Evolutionary conservation across 208 protist genomes (phyloP).

Genomic region (Leishmania tarentolae): DNA sequence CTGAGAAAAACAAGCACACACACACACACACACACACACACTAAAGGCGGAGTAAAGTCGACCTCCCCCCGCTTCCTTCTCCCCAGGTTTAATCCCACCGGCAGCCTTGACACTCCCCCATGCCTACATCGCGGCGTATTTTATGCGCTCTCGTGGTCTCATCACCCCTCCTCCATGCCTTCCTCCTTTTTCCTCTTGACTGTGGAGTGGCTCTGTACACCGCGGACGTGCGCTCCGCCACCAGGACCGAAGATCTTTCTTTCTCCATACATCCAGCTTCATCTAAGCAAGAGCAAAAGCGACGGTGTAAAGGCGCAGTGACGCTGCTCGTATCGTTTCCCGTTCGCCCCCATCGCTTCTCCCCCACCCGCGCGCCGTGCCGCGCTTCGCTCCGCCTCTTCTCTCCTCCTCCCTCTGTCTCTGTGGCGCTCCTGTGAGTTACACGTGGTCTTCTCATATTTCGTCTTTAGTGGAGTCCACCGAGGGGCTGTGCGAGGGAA

Average conservation of each 20-base stretch:
- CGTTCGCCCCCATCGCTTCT: background rate
- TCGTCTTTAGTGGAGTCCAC: background rate
- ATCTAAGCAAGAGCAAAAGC: background rate
- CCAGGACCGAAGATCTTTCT: background rate
- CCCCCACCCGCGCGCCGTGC: no score
- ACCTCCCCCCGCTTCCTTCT: background rate
- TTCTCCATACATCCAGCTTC: background rate
- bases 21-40: background rate
- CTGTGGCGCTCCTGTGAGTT: background rate
- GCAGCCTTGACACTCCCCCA: background rate
- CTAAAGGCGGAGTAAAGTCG: background rate
- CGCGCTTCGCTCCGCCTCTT: background rate
- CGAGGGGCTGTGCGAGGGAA: no score
- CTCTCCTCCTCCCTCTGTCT: background rate
- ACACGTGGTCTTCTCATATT: background rate
- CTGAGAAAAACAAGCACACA: background rate
- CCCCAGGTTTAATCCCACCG: background rate
- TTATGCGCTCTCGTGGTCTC: background rate
- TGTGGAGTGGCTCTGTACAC: background rate
- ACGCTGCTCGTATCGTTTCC: background rate
- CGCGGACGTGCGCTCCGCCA: background rate
- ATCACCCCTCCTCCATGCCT: background rate
- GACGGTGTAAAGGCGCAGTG: background rate
- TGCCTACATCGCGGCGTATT: background rate
- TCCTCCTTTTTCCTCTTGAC: conserved; percentile 1